phyloP scores from a whole-genome alignment of 1,139 yeast genomes.

The Nakaseomyces glabratus region DNA sequence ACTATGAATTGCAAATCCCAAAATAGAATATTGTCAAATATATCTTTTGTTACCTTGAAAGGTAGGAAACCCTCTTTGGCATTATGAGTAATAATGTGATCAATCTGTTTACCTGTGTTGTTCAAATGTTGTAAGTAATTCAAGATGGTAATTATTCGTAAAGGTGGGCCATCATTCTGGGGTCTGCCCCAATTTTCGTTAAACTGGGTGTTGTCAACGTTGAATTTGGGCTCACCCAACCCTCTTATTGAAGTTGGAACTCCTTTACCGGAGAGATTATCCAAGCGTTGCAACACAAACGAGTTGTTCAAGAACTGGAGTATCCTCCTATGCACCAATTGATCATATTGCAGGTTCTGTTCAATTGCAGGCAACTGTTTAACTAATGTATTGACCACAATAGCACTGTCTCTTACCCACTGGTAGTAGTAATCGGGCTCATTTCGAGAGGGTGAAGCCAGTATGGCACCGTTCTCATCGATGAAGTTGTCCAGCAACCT shows the following conservation, averaged over 20 bases:
- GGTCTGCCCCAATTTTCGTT: slow-evolving; percentile 83
- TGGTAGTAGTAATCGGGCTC: slow-evolving; percentile 77
- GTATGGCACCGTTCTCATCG: slow-evolving; percentile 50
- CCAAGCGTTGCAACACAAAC: slow-evolving; percentile 49
- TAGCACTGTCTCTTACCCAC: slow-evolving; percentile 88
- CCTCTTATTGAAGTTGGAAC: slow-evolving; percentile 36
- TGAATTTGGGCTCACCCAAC: slow-evolving; percentile 85
- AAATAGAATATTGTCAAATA: slow-evolving; percentile 48
- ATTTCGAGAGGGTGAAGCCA: slow-evolving; percentile 70
- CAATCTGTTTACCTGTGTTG: slow-evolving; percentile 25
- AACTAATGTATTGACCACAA: slow-evolving; percentile 61
- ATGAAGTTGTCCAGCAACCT: slow-evolving; percentile 46
- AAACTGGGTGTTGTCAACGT: slow-evolving; percentile 56
- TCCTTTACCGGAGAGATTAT: slow-evolving; percentile 63
- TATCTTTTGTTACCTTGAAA: slow-evolving; percentile 21
- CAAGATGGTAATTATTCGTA: slow-evolving; percentile 58
- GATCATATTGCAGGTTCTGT: neutral
- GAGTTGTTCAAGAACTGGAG: slow-evolving; percentile 51
- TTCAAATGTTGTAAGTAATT: slow-evolving; percentile 44
- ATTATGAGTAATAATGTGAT: slow-evolving; percentile 18
- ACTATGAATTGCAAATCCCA: slow-evolving; percentile 64
- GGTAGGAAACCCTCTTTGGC: slow-evolving; percentile 13
- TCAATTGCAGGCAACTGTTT: neutral
- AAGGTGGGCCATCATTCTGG: slow-evolving; percentile 90
- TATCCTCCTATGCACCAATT: slow-evolving; percentile 14